phyloP scores from a whole-genome alignment of 129 eudicot genomes.

The Flaveria sonorensis region DNA sequence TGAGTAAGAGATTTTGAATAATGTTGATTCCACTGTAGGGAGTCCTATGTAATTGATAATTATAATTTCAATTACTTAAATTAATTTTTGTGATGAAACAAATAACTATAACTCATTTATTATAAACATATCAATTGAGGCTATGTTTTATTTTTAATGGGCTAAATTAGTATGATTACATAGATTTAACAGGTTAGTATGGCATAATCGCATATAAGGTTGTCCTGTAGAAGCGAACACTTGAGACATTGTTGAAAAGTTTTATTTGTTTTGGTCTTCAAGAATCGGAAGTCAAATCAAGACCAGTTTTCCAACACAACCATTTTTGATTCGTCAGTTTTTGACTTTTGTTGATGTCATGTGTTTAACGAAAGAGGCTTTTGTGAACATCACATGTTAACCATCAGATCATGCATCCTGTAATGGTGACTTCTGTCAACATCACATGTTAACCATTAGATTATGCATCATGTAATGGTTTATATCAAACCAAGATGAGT shows the following conservation, averaged over 20 bases:
- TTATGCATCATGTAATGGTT: background rate
- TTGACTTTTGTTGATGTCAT: no score
- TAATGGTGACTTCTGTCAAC: background rate
- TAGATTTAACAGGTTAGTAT: background rate
- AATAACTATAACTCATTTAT: background rate
- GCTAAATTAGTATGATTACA: background rate
- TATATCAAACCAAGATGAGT: background rate
- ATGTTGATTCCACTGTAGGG: background rate
- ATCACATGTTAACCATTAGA: background rate
- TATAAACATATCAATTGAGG: background rate
- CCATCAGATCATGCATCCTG: background rate
- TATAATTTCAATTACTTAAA: background rate
- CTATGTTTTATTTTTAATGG: background rate
- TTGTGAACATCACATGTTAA: background rate
- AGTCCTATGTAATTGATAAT: background rate
- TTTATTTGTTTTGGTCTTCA: no score
- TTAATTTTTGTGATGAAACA: background rate
- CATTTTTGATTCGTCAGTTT: no score
- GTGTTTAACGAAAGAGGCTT: no score
- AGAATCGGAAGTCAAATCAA: no score
- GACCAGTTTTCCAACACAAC: no score
- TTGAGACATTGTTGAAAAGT: no score
- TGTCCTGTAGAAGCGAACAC: no score
- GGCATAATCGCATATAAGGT: background rate
- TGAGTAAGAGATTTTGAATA: constrained; percentile 2